A percentile compares a stretch with the other conserved stretches of the same genome.
These are phyloP conservation scores for Lecanicillium sp. DNA, from an alignment of 2,329 filamentous ascomycete species.

Conservation along the genomic window DNA sequence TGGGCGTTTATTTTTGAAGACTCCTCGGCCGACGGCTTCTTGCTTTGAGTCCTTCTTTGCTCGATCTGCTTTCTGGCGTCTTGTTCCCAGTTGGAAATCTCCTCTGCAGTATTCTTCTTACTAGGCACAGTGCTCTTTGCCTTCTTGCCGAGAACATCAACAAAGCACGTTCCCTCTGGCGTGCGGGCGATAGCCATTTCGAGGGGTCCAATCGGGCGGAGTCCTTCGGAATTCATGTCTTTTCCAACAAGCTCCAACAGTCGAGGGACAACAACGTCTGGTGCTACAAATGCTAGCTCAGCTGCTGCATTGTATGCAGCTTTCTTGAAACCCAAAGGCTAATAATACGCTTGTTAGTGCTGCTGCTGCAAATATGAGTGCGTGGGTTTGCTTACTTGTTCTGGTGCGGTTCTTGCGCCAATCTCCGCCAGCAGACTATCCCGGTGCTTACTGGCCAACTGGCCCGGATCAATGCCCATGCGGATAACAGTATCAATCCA, in stretches of 20 bases:
- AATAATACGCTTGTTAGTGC: conserved; percentile 15
- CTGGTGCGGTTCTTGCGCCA: conserved; percentile 38
- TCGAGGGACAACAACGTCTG: conserved; percentile 69
- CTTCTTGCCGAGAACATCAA: conserved; percentile 88
- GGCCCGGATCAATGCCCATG: conserved; percentile 75
- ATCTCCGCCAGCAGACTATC: conserved; percentile 65
- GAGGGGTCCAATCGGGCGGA: conserved; percentile 70
- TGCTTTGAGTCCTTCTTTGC: conserved; percentile 86
- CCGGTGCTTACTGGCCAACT: conserved; percentile 60
- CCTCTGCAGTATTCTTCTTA: conserved; percentile 92
- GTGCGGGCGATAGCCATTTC: conserved; percentile 93
- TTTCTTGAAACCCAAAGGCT: conserved; percentile 42
- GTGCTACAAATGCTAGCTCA: conserved; percentile 89
- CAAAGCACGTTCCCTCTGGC: conserved; percentile 77
- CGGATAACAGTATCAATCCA: conserved; percentile 89
- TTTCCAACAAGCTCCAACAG: conserved; percentile 67
- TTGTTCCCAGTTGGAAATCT: conserved; percentile 95
- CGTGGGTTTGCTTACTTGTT: conserved; percentile 40
- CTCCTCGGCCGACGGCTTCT: conserved; percentile 87
- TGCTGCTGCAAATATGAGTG: neutral
- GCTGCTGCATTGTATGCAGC: conserved; percentile 82
- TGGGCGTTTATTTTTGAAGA: conserved; percentile 86
- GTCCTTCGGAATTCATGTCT: conserved; percentile 65
- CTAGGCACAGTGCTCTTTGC: conserved; percentile 61
- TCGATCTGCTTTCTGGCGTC: conserved; percentile 81